phyloP scores from a whole-genome alignment of 73 alveolate genomes.

The Halteria grandinella region DNA sequence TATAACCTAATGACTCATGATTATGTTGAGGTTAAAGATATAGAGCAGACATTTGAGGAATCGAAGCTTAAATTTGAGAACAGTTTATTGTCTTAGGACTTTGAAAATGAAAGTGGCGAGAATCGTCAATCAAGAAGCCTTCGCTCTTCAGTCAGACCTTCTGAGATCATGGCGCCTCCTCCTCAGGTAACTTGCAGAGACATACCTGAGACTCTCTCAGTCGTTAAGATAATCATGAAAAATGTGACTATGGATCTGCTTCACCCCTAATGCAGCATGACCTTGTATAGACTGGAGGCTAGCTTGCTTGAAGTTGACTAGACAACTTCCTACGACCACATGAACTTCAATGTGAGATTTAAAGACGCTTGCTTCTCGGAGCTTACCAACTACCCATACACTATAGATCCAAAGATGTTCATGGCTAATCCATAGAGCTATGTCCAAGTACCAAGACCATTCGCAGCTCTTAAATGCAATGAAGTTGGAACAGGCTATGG shows the following conservation, averaged over 20 bases:
- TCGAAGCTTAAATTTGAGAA: no score
- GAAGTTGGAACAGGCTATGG: neutral
- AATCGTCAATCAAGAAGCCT: no score
- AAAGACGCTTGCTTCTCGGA: conserved; percentile 16
- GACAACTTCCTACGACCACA: conserved; percentile 10
- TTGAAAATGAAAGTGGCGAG: no score
- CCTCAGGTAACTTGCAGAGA: no score
- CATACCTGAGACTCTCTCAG: neutral
- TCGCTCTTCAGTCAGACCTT: neutral
- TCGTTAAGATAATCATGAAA: neutral
- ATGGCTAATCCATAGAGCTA: neutral
- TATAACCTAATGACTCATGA: neutral
- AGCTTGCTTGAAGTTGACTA: neutral
- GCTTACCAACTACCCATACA: conserved; percentile 46
- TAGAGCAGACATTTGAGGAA: neutral
- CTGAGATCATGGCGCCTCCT: no score
- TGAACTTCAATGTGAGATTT: neutral
- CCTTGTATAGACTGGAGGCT: conserved; percentile 1
- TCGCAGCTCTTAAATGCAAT: neutral
- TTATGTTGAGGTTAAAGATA: neutral
- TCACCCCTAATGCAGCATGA: conserved; percentile 22
- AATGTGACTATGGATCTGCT: conserved; percentile 10
- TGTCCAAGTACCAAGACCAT: neutral
- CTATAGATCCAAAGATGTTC: conserved; percentile 14
- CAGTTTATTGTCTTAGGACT: no score